phyloP scores from a whole-genome alignment of 306 rosid species.

The Glycyrrhiza uralensis region DNA sequence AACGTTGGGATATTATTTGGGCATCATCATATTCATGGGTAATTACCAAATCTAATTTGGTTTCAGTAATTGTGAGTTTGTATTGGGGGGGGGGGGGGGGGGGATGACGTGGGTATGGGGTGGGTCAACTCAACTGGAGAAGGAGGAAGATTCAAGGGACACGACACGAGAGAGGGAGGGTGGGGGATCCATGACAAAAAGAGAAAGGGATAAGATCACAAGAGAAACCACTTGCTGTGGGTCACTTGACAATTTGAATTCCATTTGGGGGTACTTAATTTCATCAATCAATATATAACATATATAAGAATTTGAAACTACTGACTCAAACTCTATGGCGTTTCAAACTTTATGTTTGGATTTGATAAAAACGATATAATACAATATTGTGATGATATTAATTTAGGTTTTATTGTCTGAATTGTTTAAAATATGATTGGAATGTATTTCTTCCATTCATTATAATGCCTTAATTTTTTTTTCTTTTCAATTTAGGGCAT shows the following conservation, averaged over 20 bases:
- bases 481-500: too few relatives aligned
- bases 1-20: background rate
- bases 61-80: background rate
- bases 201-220: slow-evolving; percentile 25
- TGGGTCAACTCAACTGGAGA: slow-evolving; percentile 54
- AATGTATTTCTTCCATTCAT: too few relatives aligned
- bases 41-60: background rate
- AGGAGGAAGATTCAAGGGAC: slow-evolving; percentile 58
- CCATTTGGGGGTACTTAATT: background rate
- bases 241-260: background rate
- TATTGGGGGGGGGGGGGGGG: too few relatives aligned
- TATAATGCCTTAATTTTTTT: too few relatives aligned
- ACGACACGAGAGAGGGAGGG: background rate
- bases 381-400: too few relatives aligned
- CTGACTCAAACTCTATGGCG: too few relatives aligned
- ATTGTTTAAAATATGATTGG: too few relatives aligned
- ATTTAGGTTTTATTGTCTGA: too few relatives aligned
- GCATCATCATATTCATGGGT: background rate
- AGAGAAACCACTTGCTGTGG: background rate
- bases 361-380: too few relatives aligned
- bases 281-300: too few relatives aligned
- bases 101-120: slow-evolving; percentile 48
- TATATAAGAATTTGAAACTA: background rate
- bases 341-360: too few relatives aligned
- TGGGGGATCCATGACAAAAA: background rate